Conservation (phyloP, 2,329 filamentous ascomycete genomes). For the Monilinia laxa region DNA sequence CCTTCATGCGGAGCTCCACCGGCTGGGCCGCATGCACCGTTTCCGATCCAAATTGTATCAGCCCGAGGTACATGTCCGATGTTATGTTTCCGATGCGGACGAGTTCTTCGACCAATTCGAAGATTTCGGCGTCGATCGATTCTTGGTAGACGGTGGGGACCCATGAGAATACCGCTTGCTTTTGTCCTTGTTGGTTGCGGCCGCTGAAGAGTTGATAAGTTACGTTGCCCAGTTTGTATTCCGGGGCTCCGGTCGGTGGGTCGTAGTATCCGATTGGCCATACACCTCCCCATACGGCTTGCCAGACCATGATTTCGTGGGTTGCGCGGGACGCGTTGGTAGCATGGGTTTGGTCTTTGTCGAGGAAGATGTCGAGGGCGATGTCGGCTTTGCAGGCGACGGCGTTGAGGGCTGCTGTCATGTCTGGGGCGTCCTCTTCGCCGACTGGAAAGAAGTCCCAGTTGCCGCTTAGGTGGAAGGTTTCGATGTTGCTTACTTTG, state of each 20-base stretch:
- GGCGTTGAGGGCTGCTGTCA: slow-evolving; percentile 1
- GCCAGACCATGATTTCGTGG: slow-evolving; percentile 22
- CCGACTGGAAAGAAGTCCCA: slow-evolving; percentile 10
- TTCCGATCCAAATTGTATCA: slow-evolving; percentile 18
- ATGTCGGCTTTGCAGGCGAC: slow-evolving; percentile 22
- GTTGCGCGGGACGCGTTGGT: slow-evolving; percentile 16
- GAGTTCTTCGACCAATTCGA: slow-evolving; percentile 1
- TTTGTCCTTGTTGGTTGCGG: slow-evolving; percentile 15
- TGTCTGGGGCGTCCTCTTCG: not conserved
- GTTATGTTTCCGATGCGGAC: slow-evolving; percentile 8
- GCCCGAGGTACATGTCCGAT: slow-evolving; percentile 13
- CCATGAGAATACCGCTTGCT: slow-evolving; percentile 17
- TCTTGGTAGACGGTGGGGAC: slow-evolving; percentile 12
- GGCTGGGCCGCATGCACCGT: slow-evolving; percentile 2
- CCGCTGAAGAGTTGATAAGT: slow-evolving; percentile 12
- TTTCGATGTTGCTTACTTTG: slow-evolving; percentile 19
- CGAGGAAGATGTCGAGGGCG: slow-evolving; percentile 21
- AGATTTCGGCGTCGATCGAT: slow-evolving; percentile 8
- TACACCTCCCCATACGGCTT: slow-evolving; percentile 21
- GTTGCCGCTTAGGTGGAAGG: slow-evolving; percentile 24
- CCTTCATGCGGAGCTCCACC: slow-evolving; percentile 5
- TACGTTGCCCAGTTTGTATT: slow-evolving; percentile 5
- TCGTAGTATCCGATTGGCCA: slow-evolving; percentile 21
- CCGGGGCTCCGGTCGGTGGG: not conserved
- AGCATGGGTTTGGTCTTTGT: not conserved